Base-by-base conservation (phyloP, 148 eudicot species). In the Tetragonia tetragonoides region DNA sequence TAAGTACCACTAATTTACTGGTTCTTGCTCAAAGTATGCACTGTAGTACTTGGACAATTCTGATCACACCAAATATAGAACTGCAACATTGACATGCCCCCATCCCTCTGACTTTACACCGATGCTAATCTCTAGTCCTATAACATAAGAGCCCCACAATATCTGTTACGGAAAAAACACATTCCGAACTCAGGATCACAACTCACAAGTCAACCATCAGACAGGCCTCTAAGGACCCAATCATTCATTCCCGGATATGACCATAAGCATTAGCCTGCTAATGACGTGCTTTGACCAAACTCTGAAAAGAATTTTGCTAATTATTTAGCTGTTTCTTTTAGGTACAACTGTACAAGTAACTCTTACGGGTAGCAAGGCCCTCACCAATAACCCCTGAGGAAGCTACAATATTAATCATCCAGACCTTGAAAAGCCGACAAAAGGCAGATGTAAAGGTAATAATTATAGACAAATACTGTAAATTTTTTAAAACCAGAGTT, bases 391-490 rank as follows among this genome's bases (percentile, higher is more conserved):
- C 89, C 57, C 88, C 99, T 2, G 99, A 93, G 83, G 97, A 95
- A 79, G 96, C 94, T 80, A 81, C 97, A 24, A 86, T 90, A 80
- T 90, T 95, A 53, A 74, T 95, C n/a, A 82, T 87, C 28, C 84
- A 75, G 74, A 89, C 97, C 82, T 83, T 93, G 57, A 93, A 88
- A 85, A 73, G 85, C 34, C 96, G 93, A 80, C 88, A 87, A 28
- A 91, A 91, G 84, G 94, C 94, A 6, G 97, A 95, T 86, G 92
- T 95, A 37, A 90, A 95, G 93, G 99, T 95, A 83, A 73, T 5
- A 40, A 38, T 24, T 73, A 75, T 11, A 23, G 20, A 47, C 46
- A 51, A n/a, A 63, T 46, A 66, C 66, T 17, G 20, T 10, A 70
- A 20, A 14, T 41, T 16, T 28, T 28, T 28, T 28, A 65, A 47